Evolutionary conservation across 441 rosid species (phyloP).

Genomic region (Adansonia madagascariensis): DNA sequence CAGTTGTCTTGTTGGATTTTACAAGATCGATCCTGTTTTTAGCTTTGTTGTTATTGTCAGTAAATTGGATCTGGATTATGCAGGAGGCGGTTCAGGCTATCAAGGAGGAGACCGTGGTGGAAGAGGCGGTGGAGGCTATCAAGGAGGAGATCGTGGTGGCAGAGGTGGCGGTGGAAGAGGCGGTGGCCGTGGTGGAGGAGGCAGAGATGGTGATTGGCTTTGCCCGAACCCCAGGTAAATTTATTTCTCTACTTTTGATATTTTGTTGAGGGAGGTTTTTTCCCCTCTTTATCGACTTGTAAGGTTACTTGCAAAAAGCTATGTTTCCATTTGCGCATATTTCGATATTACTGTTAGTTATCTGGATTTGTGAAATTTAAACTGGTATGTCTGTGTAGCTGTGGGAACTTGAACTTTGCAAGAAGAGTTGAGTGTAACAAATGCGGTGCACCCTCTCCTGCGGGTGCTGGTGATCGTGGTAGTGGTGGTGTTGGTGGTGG

Average conservation of each 20-base stretch:
- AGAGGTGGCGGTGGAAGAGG: conserved; percentile 71
- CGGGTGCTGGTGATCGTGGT: conserved; percentile 60
- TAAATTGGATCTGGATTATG: conserved; percentile 12
- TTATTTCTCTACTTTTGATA: conserved; percentile 14
- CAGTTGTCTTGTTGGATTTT: neutral
- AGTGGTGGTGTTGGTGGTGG: conserved; percentile 38
- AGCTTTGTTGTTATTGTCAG: conserved; percentile 14
- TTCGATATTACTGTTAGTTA: neutral
- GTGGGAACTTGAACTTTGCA: conserved; percentile 93
- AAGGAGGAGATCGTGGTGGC: conserved; percentile 86
- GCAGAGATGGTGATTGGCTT: conserved; percentile 93
- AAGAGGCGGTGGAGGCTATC: conserved; percentile 64
- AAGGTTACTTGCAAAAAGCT: neutral
- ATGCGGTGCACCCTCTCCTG: conserved; percentile 82
- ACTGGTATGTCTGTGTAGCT: conserved; percentile 59
- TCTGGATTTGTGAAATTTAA: conserved; percentile 28
- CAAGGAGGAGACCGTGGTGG: conserved; percentile 89
- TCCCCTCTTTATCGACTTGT: neutral
- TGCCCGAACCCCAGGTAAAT: conserved; percentile 88
- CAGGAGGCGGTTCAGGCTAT: conserved; percentile 60
- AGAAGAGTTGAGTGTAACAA: conserved; percentile 95
- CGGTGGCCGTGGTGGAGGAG: conserved; percentile 81
- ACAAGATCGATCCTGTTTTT: conserved; percentile 23
- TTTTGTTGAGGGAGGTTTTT: neutral
- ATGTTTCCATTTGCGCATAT: neutral